These are phyloP conservation scores for Croton laevigatus DNA, from an alignment of 441 rosid genomes.

Conservation along the genomic window DNA sequence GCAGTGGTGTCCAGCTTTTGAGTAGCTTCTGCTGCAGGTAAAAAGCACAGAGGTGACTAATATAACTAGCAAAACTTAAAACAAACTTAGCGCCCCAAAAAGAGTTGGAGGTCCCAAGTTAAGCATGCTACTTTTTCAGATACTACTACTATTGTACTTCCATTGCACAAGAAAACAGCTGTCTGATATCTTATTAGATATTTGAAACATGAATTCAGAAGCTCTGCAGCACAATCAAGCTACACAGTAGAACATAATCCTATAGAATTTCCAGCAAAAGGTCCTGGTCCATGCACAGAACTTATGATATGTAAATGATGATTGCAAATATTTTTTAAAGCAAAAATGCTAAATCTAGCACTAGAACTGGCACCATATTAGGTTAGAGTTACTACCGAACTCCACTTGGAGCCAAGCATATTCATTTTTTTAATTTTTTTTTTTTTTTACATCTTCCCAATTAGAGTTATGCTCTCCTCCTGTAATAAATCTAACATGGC, in stretches of 20 bases:
- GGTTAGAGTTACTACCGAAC: not conserved
- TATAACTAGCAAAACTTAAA: not conserved
- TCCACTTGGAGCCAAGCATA: not conserved
- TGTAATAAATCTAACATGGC: no score
- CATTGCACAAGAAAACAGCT: not conserved
- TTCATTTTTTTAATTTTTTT: not conserved
- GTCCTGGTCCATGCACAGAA: not conserved
- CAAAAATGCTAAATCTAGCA: not conserved
- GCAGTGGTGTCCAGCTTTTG: constrained; percentile 34
- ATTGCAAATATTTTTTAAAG: not conserved
- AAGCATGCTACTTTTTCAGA: not conserved
- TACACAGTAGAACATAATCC: not conserved
- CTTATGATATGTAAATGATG: not conserved
- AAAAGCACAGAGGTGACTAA: not conserved
- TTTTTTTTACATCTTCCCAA: not conserved
- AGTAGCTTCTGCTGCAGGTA: constrained; percentile 31
- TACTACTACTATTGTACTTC: not conserved
- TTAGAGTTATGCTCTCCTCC: not conserved
- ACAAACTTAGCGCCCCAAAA: not conserved
- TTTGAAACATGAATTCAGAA: not conserved
- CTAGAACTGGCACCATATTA: not conserved
- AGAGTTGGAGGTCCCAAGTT: not conserved
- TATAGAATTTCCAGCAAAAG: not conserved
- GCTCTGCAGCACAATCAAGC: not conserved
- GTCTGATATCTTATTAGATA: not conserved